These are phyloP conservation scores for Firmiana major DNA, from an alignment of 345 rosid genomes.

Conservation along the genomic window DNA sequence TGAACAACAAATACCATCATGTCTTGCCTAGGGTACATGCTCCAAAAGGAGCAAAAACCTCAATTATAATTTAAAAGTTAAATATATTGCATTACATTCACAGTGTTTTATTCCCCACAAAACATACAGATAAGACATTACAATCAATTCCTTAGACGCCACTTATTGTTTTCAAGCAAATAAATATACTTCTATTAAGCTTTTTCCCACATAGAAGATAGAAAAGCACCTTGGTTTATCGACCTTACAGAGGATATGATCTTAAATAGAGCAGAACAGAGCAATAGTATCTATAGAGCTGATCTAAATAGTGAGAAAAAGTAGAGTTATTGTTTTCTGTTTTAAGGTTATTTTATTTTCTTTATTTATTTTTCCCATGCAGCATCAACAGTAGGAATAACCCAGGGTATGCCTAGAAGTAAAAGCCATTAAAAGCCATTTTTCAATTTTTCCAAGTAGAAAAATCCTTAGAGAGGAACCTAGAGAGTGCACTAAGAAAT, in stretches of 20 bases:
- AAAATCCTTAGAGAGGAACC: neutral
- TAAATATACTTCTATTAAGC: neutral
- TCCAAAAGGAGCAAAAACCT: neutral
- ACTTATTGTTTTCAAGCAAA: neutral
- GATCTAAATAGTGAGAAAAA: neutral
- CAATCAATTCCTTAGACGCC: neutral
- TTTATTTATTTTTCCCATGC: too few species aligned
- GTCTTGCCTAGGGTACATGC: neutral
- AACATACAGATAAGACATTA: neutral
- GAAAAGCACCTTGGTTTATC: neutral
- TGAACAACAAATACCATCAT: neutral
- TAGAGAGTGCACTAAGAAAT: neutral
- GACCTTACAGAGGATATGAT: neutral
- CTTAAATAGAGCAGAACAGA: neutral
- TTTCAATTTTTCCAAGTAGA: neutral
- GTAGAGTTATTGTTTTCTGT: neutral
- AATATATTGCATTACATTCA: neutral
- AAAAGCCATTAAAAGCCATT: too few species aligned
- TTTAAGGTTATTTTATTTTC: neutral
- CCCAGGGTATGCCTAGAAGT: neutral
- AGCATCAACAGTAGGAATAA: neutral
- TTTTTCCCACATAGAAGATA: neutral
- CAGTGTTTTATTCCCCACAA: neutral
- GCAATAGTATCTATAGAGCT: neutral
- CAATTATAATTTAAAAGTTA: neutral